Base-by-base conservation (phyloP, 345 rosid genomes). In the Gossypium ekmanianum region DNA sequence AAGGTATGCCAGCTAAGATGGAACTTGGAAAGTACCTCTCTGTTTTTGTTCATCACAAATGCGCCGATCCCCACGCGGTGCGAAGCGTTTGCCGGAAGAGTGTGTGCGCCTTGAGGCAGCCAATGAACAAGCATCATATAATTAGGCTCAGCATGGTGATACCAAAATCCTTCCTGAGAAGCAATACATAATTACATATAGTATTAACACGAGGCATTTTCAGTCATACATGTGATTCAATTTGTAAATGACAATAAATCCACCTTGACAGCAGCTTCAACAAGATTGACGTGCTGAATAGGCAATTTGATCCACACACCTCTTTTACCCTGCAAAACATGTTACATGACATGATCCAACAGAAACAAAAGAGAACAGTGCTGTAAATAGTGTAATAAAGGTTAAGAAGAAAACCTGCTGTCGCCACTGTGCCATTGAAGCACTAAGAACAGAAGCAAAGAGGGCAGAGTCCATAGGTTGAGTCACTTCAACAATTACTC, bases 261-360 rank as follows among this genome's bases (percentile, higher is more conserved):
- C 72, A 92, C 98, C 92, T 90, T 79, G 50, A 94, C 95, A 45
- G 90, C 91, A 78, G 77, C 76, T 85, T 92, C 97, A 47, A 86
- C 85, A n/a, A 94, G 95, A 81, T 82, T 85, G 11, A 78, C 88
- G 11, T 87, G 85, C 22, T 85, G 77, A 75, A 82, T 92, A 0
- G 98, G 97, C 65, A 94, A 74, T 78, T 91, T 92, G 80, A 92
- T 91, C 98, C 98, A 94, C 39, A 92, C 89, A 54, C 97, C 98
- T 69, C 61, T 91, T 80, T 88, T 94, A 1, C 94, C 95, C 98
- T 94, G 85, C 77, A 84, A 56, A 48, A 64, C 56, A 51, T 51
- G n/a, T 51, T 51, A 51, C 7, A 34, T 34, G 41, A 5, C 41
- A 34, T 34, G 41, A 34, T 34, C 41, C 41, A 34, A 5, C 41